Evolutionary conservation across 305 asterid genomes (phyloP).

Genomic region (Rubia tinctorum): DNA sequence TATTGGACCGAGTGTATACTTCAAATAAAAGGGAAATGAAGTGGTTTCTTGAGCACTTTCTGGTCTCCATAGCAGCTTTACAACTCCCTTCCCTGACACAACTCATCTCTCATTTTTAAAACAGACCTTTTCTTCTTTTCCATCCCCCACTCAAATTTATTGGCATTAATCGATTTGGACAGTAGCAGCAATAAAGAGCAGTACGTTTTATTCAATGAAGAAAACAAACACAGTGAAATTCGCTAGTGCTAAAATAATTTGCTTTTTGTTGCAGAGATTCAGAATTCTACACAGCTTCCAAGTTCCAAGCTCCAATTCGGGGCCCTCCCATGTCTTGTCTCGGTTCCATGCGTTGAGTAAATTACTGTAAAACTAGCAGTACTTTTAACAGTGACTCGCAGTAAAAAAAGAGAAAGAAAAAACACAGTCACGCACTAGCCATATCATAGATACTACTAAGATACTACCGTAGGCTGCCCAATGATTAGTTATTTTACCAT

Average conservation of each 20-base stretch:
- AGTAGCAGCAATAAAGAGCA: not conserved
- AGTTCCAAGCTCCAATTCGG: constrained; percentile 35
- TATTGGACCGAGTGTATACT: too few species aligned
- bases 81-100: not conserved
- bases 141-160: constrained; percentile 1
- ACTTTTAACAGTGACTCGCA: not conserved
- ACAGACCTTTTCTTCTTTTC: not conserved
- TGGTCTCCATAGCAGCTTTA: constrained; percentile 10
- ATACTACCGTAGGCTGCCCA: not conserved
- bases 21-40: not conserved
- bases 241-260: not conserved
- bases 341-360: constrained; percentile 15
- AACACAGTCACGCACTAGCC: constrained; percentile 1
- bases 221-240: not conserved
- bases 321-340: constrained; percentile 30
- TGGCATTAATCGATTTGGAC: not conserved
- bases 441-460: not conserved
- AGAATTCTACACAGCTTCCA: constrained; percentile 23
- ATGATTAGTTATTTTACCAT: not conserved
- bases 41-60: not conserved
- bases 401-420: not conserved
- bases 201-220: not conserved
- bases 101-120: not conserved
- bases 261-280: constrained; percentile 15
- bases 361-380: not conserved